Evolutionary conservation across 768 basidiomycete genomes (phyloP).

Genomic region (Guyanaporus albipodus): DNA sequence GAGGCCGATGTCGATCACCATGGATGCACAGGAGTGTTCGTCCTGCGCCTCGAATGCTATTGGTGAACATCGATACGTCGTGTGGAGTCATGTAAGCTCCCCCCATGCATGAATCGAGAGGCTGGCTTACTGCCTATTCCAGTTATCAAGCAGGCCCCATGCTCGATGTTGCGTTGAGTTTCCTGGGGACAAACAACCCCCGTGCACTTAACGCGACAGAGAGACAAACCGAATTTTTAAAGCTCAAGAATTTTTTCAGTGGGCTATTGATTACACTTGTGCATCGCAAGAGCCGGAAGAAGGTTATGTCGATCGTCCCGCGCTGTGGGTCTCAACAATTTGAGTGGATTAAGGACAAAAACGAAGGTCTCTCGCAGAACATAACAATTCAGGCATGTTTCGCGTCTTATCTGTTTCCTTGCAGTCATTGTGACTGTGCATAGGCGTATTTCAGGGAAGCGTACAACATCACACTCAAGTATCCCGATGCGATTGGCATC

Average conservation of each 20-base stretch:
- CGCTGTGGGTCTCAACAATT: constrained; percentile 41
- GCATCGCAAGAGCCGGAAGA: constrained; percentile 27
- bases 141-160: constrained; percentile 28
- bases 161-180: constrained; percentile 30
- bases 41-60: constrained; percentile 36
- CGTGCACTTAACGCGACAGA: constrained; percentile 30
- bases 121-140: neutral
- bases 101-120: neutral
- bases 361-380: constrained; percentile 10
- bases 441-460: constrained; percentile 42
- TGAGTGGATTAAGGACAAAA: constrained; percentile 31
- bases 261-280: constrained; percentile 32
- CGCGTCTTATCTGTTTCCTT: neutral
- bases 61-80: constrained; percentile 46
- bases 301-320: constrained; percentile 35
- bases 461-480: constrained; percentile 30
- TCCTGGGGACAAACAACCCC: constrained; percentile 23
- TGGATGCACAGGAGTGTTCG: constrained; percentile 40
- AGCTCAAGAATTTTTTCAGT: constrained; percentile 39
- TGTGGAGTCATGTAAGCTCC: constrained; percentile 44
- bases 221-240: constrained; percentile 23
- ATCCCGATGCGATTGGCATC: constrained; percentile 40
- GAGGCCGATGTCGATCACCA: neutral
- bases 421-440: neutral
- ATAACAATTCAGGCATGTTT: constrained; percentile 40